Base-by-base conservation (phyloP, 139 green algal species). In the Chlamydomonas asymmetrica region DNA sequence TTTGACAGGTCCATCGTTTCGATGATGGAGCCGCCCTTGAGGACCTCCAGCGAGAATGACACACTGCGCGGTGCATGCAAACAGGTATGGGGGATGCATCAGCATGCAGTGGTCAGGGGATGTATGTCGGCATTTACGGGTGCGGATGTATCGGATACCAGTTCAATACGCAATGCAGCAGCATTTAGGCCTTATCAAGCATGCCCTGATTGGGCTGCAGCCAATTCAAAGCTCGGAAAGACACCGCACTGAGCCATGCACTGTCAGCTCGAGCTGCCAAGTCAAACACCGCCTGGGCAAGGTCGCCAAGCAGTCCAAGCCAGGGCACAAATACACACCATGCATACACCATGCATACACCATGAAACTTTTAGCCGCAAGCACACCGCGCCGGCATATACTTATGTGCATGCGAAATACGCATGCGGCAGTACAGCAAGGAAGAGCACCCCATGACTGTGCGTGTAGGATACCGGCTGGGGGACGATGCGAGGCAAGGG, bases 1-100 rank as follows among this genome's bases (percentile, higher is more conserved):
- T 39, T 20, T 5, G 31, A 32, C 13, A 91, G 60, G n/a, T 80
- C 27, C 20, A 82, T 1, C 9, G 48, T 80, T 48, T 75, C 78
- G 0, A 94, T n/a, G n/a, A 90, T 84, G 22, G 80, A 48, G 3
- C 91, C 91, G 18, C 65, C 71, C 76, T 93, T 93, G 64, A 95
- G 81, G 0, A 93, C 66, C 72, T 95, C 91, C 48, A 95, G 22
- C 0, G 43, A 52, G 60, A 90, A 95, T 1, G 74, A 69, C n/a
- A 92, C 64, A 34, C 88, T 93, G 78, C 52, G 69, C 5, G 20
- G 29, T 32, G 54, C 54, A 62, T 18, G 8, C 29, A 25, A 38
- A 27, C 16, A 60, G 64, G 40, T 71, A 45, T 57, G 39, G 27
- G 40, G 23, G 45, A 7, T 32, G 27, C 54, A 59, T 16, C 13